These are phyloP conservation scores for Alternaria arborescens DNA, from an alignment of 2,329 filamentous ascomycete genomes.

Conservation along the genomic window DNA sequence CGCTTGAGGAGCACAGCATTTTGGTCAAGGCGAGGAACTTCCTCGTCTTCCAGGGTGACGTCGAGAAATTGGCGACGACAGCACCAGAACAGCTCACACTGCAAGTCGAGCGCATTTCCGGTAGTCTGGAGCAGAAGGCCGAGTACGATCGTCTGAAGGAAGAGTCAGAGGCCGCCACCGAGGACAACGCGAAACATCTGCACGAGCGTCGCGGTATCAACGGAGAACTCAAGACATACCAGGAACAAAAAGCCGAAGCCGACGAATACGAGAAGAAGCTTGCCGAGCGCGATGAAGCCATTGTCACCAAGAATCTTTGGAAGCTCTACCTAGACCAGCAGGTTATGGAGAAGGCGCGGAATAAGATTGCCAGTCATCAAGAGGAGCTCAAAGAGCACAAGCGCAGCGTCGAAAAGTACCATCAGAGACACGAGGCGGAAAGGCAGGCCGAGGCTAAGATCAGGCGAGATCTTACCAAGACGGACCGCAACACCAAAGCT, in stretches of 20 bases:
- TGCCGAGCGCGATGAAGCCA: conserved; percentile 87
- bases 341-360: conserved; percentile 89
- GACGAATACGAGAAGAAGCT: conserved; percentile 92
- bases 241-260: conserved; percentile 94
- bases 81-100: conserved; percentile 92
- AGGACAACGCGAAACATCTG: conserved; percentile 88
- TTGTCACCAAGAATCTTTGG: conserved; percentile 94
- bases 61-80: conserved; percentile 95
- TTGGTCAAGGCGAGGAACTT: conserved; percentile 98
- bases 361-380: conserved; percentile 90
- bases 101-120: conserved; percentile 96
- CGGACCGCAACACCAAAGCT: conserved; percentile 83
- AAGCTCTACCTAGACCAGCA: conserved; percentile 96
- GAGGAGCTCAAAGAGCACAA: conserved; percentile 93
- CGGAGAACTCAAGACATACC: conserved; percentile 96
- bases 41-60: conserved; percentile 96
- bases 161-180: conserved; percentile 84
- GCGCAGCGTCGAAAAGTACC: conserved; percentile 85
- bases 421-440: conserved; percentile 80
- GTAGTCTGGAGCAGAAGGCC: conserved; percentile 90
- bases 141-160: conserved; percentile 92
- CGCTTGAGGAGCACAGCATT: conserved; percentile 92
- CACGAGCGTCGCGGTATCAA: conserved; percentile 93
- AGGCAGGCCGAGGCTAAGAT: conserved; percentile 83
- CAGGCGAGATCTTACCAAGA: conserved; percentile 76